phyloP scores from a whole-genome alignment of 495 filamentous ascomycete genomes.

The Stereocaulon alpinum region DNA sequence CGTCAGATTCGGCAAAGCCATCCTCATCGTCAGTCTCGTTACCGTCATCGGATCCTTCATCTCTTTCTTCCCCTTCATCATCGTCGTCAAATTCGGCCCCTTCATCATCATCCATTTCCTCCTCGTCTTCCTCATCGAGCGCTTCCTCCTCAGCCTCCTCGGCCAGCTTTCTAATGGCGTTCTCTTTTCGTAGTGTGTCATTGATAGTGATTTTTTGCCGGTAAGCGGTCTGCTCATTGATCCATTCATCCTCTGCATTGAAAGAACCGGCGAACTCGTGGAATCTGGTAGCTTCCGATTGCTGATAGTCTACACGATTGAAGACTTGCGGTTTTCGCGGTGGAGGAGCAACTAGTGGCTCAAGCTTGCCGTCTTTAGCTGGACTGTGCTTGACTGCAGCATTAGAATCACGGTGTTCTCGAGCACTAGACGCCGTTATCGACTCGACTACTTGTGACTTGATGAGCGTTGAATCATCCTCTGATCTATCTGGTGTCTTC shows the following conservation, averaged over 20 bases:
- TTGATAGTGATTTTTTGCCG: constrained; percentile 67
- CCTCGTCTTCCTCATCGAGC: constrained; percentile 57
- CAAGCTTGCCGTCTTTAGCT: neutral
- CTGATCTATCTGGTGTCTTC: neutral
- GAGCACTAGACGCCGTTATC: neutral
- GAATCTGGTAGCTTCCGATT: constrained; percentile 64
- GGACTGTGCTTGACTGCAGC: constrained; percentile 10
- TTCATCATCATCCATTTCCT: constrained; percentile 48
- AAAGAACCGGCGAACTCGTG: constrained; percentile 86
- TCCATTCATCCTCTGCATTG: constrained; percentile 79
- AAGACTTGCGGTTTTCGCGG: constrained; percentile 4
- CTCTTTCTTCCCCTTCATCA: constrained; percentile 35
- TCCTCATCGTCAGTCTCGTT: constrained; percentile 95
- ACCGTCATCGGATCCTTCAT: constrained; percentile 54
- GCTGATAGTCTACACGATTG: constrained; percentile 38
- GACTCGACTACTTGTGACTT: neutral
- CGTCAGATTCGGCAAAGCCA: constrained; percentile 84
- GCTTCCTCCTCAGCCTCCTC: constrained; percentile 89
- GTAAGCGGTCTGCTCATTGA: constrained; percentile 51
- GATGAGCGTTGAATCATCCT: neutral
- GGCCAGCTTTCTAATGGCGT: constrained; percentile 71
- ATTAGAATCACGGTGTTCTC: constrained; percentile 34
- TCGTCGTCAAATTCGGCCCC: constrained; percentile 41
- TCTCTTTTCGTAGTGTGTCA: constrained; percentile 86
- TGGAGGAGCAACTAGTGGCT: neutral